Conservation (phyloP, 345 rosid species). For the Reutealis trisperma region DNA sequence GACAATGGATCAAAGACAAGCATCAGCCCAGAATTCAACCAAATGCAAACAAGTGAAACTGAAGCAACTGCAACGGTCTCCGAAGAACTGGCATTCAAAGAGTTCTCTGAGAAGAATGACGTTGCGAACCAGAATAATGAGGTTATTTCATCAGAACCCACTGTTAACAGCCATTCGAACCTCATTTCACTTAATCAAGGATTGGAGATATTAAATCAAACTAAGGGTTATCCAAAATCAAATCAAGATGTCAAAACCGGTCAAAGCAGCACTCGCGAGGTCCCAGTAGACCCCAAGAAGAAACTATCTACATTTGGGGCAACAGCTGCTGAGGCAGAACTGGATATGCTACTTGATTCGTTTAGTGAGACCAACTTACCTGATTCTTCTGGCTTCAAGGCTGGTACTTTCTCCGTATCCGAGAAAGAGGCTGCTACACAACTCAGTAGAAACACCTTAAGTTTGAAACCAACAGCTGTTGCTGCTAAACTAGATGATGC, state of each 20-base stretch:
- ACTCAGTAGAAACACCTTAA: constrained; percentile 14
- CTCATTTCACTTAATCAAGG: constrained; percentile 14
- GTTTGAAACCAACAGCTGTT: constrained; percentile 9
- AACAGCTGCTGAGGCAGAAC: constrained; percentile 55
- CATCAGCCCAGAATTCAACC: constrained; percentile 23
- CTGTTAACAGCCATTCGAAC: constrained; percentile 9
- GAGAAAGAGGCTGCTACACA: constrained; percentile 20
- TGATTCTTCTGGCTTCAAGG: constrained; percentile 24
- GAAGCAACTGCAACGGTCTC: constrained; percentile 21
- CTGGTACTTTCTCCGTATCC: constrained; percentile 7
- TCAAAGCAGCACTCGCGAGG: constrained; percentile 14
- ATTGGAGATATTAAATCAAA: constrained; percentile 21
- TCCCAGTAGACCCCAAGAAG: constrained; percentile 7
- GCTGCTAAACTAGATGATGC: constrained; percentile 40
- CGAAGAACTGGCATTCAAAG: constrained; percentile 26
- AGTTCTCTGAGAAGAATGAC: constrained; percentile 25
- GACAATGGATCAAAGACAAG: constrained; percentile 24
- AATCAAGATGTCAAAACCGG: constrained; percentile 13
- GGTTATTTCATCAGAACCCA: constrained; percentile 3
- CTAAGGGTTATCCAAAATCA: constrained; percentile 20
- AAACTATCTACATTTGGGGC: constrained; percentile 31
- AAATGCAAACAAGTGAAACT: constrained; percentile 16
- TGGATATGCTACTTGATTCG: constrained; percentile 68
- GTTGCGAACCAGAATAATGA: constrained; percentile 14
- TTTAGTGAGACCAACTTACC: constrained; percentile 35